These are phyloP conservation scores for Chalara sp. DNA, from an alignment of 2,329 filamentous ascomycete genomes.

Conservation along the genomic window DNA sequence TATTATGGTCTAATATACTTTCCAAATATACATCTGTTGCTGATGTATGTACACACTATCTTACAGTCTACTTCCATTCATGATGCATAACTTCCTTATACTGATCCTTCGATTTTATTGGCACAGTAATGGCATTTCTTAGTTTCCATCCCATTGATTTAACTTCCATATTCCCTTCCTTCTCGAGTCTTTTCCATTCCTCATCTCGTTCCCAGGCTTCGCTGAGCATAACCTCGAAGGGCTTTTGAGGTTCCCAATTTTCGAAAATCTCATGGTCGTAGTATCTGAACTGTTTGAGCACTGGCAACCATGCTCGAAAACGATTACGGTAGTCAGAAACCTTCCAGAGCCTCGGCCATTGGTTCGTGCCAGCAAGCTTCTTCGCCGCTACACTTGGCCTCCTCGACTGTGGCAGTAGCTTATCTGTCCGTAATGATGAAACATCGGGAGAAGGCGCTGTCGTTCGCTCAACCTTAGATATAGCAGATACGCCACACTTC, in stretches of 20 bases:
- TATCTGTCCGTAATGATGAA: not conserved
- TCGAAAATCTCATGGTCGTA: not conserved
- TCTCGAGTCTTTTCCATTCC: constrained; percentile 3
- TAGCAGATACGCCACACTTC: no score
- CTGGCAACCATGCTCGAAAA: not conserved
- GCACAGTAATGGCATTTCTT: not conserved
- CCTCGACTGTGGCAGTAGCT: not conserved
- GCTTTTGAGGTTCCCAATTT: not conserved
- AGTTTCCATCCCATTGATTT: not conserved
- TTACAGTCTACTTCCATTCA: not conserved
- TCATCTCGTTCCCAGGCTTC: constrained; percentile 6
- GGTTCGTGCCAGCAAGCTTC: no score
- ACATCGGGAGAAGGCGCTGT: not conserved
- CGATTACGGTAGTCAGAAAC: not conserved
- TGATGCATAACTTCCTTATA: not conserved
- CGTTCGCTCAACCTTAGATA: no score
- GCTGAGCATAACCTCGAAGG: constrained; percentile 4
- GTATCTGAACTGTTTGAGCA: not conserved
- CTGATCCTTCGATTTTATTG: not conserved
- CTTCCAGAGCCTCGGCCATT: no score
- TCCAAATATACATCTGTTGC: not conserved
- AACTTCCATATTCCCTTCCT: not conserved
- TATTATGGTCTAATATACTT: not conserved
- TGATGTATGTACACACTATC: not conserved
- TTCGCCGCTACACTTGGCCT: no score